Base-by-base conservation (phyloP, 768 basidiomycete genomes). In the Leucosporidium scottii region DNA sequence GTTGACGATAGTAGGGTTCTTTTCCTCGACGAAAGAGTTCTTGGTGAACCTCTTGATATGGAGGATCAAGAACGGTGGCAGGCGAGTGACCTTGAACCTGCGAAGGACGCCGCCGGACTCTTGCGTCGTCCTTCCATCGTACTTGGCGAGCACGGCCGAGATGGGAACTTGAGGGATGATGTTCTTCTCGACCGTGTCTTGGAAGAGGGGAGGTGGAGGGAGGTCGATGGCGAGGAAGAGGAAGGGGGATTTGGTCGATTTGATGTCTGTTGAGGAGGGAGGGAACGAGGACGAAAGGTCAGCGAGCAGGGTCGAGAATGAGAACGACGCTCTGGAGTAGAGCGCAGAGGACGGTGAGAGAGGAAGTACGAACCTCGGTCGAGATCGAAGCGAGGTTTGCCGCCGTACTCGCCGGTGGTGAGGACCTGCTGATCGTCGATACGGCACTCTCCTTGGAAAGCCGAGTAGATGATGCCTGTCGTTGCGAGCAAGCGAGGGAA, bases 1-100 rank as follows among this genome's bases (percentile, higher is more conserved):
- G 76, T 94, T 99, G 73, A 99, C 90, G 68, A 99, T 93, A 1
- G 96, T 99, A 12, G 94, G 94, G 75, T 99, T 99, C 79, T 96
- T 96, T 79, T 99, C 96, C 78, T 97, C 94, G 9, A 97, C 93
- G 74, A 98, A 97, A 61, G 83, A 83, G 78, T 98, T 99, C 78
- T 90, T 96, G 28, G 91, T 93, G 80, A 98, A 99, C 49, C 96
- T 86, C 78, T 93, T 98, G 83, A 88, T 93, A 77, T 94, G 90
- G 25, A 97, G 81, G 74, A 98, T 89, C 75, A 99, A 86, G 77
- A 96, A 97, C 59, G 83, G 90, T 49, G 96, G 96, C 68, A 99
- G 81, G 48, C 83, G 82, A 74, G 90, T 89, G 74, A 93, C 87
- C 78, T 97, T 93, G 80, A 88, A 97, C 64, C 93, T 83, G 73